phyloP scores from a whole-genome alignment of 164 flowering plant species.

The Vitis rupestris region DNA sequence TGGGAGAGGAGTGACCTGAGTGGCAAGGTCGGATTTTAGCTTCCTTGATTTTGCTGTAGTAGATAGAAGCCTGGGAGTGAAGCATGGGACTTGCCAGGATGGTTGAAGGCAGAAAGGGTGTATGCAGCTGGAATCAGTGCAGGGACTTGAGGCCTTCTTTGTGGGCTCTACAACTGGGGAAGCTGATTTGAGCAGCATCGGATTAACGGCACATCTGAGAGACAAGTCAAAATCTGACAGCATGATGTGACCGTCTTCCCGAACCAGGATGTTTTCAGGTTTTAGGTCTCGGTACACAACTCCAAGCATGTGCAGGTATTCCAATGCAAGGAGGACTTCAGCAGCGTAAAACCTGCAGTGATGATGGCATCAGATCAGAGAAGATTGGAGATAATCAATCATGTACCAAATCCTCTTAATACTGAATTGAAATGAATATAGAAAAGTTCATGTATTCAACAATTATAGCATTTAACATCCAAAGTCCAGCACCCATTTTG shows the following conservation, averaged over 20 bases:
- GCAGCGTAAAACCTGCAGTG: constrained; percentile 79
- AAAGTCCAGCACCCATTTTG: neutral
- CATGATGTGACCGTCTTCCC: constrained; percentile 95
- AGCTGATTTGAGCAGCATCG: constrained; percentile 51
- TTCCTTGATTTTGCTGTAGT: constrained; percentile 47
- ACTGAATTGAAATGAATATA: neutral
- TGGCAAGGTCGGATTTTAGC: constrained; percentile 40
- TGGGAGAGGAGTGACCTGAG: constrained; percentile 57
- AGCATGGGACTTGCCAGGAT: constrained; percentile 77
- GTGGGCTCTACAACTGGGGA: constrained; percentile 34
- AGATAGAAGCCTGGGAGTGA: constrained; percentile 54
- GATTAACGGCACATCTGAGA: constrained; percentile 64
- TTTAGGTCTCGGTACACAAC: constrained; percentile 89
- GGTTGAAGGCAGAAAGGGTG: constrained; percentile 82
- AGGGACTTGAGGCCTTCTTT: constrained; percentile 46
- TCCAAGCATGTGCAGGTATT: constrained; percentile 94
- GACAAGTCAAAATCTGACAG: constrained; percentile 88
- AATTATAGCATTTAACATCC: neutral
- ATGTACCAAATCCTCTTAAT: neutral
- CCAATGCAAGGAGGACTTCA: constrained; percentile 83
- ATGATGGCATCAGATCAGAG: constrained; percentile 3
- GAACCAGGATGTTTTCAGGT: constrained; percentile 83
- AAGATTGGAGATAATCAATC: neutral
- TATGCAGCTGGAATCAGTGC: constrained; percentile 67
- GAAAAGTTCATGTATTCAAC: neutral